Evolutionary conservation across 805 yeast genomes (phyloP).

Genomic region (Naumovozyma dairenensis): DNA sequence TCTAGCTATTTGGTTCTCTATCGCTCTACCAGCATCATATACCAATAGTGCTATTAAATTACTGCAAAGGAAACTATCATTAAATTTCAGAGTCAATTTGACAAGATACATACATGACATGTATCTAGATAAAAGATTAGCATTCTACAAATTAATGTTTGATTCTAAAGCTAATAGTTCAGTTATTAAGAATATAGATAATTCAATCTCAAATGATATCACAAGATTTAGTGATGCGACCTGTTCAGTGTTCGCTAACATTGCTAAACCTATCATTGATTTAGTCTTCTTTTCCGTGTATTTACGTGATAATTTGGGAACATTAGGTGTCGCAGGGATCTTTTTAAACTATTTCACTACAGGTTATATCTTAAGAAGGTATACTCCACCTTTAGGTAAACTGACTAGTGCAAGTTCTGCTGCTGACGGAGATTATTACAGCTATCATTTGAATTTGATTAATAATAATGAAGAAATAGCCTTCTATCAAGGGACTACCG

Average conservation of each 20-base stretch:
- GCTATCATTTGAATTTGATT: slow-evolving; percentile 74
- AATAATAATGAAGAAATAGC: slow-evolving; percentile 91
- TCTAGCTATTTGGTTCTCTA: slow-evolving; percentile 73
- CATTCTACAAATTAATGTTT: slow-evolving; percentile 70
- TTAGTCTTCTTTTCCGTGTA: slow-evolving; percentile 75
- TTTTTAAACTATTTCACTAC: slow-evolving; percentile 72
- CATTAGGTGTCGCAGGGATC: slow-evolving; percentile 75
- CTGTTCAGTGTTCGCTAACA: slow-evolving; percentile 72
- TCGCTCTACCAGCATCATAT: slow-evolving; percentile 89
- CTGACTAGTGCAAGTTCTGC: slow-evolving; percentile 63
- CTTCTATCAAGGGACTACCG: slow-evolving; percentile 77
- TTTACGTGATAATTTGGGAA: slow-evolving; percentile 75
- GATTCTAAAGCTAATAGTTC: slow-evolving; percentile 37
- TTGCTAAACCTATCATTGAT: slow-evolving; percentile 89
- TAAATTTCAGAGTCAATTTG: slow-evolving; percentile 76
- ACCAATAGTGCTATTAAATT: slow-evolving; percentile 84
- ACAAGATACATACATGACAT: slow-evolving; percentile 83
- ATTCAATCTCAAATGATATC: slow-evolving; percentile 75
- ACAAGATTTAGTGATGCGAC: slow-evolving; percentile 71
- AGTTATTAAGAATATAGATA: slow-evolving; percentile 59
- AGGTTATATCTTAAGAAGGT: slow-evolving; percentile 58
- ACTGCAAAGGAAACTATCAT: slow-evolving; percentile 62
- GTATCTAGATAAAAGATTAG: slow-evolving; percentile 70
- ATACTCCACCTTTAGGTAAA: slow-evolving; percentile 80
- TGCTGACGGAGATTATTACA: slow-evolving; percentile 82